These are phyloP conservation scores for Auriscalpium microsporum DNA, from an alignment of 768 basidiomycete species.

Conservation along the genomic window DNA sequence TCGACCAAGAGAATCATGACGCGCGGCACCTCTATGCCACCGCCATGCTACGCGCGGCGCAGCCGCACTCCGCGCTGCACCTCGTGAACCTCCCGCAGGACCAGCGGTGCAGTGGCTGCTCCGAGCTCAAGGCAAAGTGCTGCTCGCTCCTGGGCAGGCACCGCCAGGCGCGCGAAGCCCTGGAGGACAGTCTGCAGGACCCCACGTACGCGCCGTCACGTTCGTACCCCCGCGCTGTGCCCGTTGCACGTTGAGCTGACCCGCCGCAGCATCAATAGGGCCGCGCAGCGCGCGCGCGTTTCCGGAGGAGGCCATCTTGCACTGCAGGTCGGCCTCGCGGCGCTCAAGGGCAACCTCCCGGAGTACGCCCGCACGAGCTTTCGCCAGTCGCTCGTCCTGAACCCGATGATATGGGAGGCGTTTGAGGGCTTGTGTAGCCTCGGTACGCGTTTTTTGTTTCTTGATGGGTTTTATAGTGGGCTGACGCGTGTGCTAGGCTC, in stretches of 20 bases:
- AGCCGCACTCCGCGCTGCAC: constrained; percentile 66
- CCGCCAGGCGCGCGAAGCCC: constrained; percentile 65
- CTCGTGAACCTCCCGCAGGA: constrained; percentile 58
- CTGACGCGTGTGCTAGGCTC: constrained; percentile 36
- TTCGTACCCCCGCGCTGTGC: constrained; percentile 28
- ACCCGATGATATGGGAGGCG: constrained; percentile 88
- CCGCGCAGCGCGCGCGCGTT: constrained; percentile 47
- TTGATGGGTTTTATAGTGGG: constrained; percentile 6
- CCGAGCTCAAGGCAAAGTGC: constrained; percentile 72
- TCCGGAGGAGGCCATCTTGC: constrained; percentile 64
- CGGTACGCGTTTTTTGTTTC: constrained; percentile 36
- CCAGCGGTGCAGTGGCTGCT: constrained; percentile 61
- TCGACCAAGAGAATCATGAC: constrained; percentile 67
- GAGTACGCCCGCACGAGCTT: constrained; percentile 68
- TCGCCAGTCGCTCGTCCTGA: constrained; percentile 56
- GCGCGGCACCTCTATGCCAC: constrained; percentile 81
- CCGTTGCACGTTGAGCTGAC: neutral
- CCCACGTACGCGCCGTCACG: constrained; percentile 45
- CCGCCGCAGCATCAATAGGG: constrained; percentile 43
- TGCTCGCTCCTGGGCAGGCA: constrained; percentile 65
- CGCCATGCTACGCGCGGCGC: constrained; percentile 58
- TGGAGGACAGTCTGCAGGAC: constrained; percentile 55
- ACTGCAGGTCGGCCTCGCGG: constrained; percentile 68
- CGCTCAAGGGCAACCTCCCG: constrained; percentile 69
- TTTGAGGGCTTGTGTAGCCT: constrained; percentile 79